These are phyloP conservation scores for Cladophialophora chaetospira DNA, from an alignment of 2,329 filamentous ascomycete species.

Conservation along the genomic window DNA sequence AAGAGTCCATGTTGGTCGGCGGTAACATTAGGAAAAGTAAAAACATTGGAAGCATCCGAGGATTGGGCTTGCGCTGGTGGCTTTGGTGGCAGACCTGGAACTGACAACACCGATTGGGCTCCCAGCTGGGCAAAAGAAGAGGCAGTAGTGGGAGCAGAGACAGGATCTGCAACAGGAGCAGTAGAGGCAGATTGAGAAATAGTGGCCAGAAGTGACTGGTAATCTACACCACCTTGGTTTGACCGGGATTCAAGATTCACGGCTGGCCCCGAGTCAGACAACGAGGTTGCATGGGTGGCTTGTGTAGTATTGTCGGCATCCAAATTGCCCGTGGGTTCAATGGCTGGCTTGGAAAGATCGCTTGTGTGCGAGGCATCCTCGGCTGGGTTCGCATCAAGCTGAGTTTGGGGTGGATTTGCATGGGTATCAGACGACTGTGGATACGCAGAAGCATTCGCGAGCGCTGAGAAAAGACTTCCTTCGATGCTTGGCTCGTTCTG, in stretches of 20 bases:
- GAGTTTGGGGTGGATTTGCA: conserved; percentile 12
- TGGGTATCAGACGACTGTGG: conserved; percentile 18
- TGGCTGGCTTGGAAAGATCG: conserved; percentile 8
- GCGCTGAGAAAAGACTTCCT: conserved; percentile 20
- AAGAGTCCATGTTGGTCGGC: conserved; percentile 11
- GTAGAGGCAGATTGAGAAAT: conserved; percentile 43
- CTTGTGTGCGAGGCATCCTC: conserved; percentile 11
- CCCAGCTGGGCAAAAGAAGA: conserved; percentile 36
- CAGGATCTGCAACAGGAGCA: conserved; percentile 35
- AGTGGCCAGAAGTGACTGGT: conserved; percentile 53
- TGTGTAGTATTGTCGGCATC: conserved; percentile 2
- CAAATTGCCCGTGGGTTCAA: conserved; percentile 14
- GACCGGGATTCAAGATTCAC: conserved; percentile 18
- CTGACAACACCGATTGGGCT: conserved; percentile 38
- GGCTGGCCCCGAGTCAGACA: conserved; percentile 11
- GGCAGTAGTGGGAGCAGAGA: conserved; percentile 34
- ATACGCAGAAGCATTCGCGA: conserved; percentile 19
- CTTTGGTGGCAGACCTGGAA: conserved; percentile 47
- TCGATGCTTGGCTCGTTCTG: conserved; percentile 19
- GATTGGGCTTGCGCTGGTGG: conserved; percentile 47
- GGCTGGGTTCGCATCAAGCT: neutral
- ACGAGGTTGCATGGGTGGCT: conserved; percentile 7
- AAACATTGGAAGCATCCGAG: conserved; percentile 38
- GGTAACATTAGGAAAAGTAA: conserved; percentile 16
- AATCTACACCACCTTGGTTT: conserved; percentile 46